phyloP scores from a whole-genome alignment of 2,329 filamentous ascomycete species.

The Diplodia intermedia region DNA sequence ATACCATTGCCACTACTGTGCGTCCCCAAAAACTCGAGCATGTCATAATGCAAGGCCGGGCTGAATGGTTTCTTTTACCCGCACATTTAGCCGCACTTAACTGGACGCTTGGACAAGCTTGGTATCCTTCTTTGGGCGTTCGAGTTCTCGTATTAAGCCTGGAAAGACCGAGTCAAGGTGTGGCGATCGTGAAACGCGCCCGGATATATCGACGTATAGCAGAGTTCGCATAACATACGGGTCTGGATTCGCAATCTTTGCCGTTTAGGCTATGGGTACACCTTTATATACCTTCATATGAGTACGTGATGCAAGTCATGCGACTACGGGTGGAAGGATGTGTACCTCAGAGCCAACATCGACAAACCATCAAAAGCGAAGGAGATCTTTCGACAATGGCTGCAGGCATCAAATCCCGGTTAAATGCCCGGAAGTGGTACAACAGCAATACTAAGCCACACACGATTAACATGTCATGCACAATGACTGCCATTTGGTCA shows the following conservation, averaged over 20 bases:
- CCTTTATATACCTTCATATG: background rate
- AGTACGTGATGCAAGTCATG: background rate
- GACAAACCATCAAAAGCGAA: background rate
- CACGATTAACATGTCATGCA: no score
- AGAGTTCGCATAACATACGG: conserved; percentile 12
- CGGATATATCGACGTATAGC: conserved; percentile 19
- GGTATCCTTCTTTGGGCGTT: background rate
- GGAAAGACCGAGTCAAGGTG: background rate
- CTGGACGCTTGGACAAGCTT: conserved; percentile 2
- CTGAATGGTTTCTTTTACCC: background rate
- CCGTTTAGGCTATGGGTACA: conserved; percentile 13
- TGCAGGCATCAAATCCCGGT: background rate
- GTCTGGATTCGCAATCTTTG: conserved; percentile 1
- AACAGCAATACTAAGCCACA: no score
- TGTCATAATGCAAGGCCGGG: background rate
- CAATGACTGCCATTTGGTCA: no score
- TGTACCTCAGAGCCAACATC: background rate
- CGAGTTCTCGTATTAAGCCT: background rate
- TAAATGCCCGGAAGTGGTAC: background rate
- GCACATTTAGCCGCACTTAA: conserved; percentile 5
- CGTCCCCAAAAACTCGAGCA: background rate
- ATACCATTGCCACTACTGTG: background rate
- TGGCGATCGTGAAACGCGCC: conserved; percentile 22
- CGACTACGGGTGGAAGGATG: conserved; percentile 6
- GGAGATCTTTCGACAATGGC: background rate